phyloP scores from a whole-genome alignment of 2,329 filamentous ascomycete genomes.

The Pseudogymnoascus sp. region DNA sequence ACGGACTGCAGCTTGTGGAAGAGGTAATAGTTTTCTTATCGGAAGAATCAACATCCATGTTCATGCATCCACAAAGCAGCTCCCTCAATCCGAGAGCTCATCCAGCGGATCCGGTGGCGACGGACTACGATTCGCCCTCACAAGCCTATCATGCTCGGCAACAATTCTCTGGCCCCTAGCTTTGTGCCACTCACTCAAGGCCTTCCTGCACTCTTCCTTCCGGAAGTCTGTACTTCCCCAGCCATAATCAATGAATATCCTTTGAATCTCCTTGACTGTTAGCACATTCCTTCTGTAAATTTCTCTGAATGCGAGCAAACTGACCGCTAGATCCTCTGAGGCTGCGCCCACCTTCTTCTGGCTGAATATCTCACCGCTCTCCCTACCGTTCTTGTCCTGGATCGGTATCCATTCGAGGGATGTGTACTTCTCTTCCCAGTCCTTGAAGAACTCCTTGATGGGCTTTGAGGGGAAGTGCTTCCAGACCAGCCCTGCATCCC shows the following conservation, averaged over 20 bases:
- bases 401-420: slow-evolving; percentile 4
- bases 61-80: not conserved
- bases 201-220: slow-evolving; percentile 6
- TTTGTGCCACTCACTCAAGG: not conserved
- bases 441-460: slow-evolving; percentile 10
- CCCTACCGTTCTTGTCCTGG: not conserved
- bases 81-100: not conserved
- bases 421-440: slow-evolving; percentile 10
- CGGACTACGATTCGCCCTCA: slow-evolving; percentile 3
- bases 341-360: not conserved
- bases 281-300: not conserved
- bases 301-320: not conserved
- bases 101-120: not conserved
- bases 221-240: slow-evolving; percentile 7
- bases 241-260: not conserved
- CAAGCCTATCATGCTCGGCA: not conserved
- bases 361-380: not conserved
- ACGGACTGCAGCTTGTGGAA: not conserved
- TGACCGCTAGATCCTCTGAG: not conserved
- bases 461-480: slow-evolving; percentile 10
- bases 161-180: not conserved
- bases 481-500: slow-evolving; percentile 1
- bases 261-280: not conserved
- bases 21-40: not conserved
- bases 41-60: not conserved